These are phyloP conservation scores for Alnus glutinosa DNA, from an alignment of 306 rosid species.

Conservation along the genomic window DNA sequence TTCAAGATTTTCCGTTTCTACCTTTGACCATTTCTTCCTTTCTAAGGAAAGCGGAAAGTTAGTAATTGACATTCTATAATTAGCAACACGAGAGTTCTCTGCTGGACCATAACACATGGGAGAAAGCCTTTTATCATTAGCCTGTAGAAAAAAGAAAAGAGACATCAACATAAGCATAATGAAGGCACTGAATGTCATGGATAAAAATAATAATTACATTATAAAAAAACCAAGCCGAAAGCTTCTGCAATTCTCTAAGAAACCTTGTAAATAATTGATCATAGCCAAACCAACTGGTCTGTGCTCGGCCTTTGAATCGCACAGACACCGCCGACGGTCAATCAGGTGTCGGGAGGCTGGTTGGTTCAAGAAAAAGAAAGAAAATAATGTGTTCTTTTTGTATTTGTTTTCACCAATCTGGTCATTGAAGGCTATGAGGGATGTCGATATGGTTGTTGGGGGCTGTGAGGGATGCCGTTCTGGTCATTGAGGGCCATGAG, in stretches of 20 bases:
- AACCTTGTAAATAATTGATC: background rate
- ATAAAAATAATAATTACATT: slow-evolving; percentile 1
- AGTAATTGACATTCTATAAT: slow-evolving; percentile 62
- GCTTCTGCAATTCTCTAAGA: background rate
- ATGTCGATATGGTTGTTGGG: no score
- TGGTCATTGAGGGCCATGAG: no score
- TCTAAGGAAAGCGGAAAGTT: slow-evolving; percentile 60
- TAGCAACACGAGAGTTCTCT: slow-evolving; percentile 69
- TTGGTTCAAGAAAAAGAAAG: no score
- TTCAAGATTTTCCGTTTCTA: slow-evolving; percentile 60
- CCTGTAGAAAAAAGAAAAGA: slow-evolving; percentile 34
- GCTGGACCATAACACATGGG: slow-evolving; percentile 69
- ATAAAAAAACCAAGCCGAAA: slow-evolving; percentile 10
- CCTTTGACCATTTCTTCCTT: slow-evolving; percentile 70
- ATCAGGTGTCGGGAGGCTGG: no score
- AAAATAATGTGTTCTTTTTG: no score
- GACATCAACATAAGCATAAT: slow-evolving; percentile 17
- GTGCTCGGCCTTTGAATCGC: no score
- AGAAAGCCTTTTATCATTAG: slow-evolving; percentile 45
- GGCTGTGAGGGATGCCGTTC: no score
- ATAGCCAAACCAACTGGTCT: background rate
- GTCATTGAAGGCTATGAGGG: no score
- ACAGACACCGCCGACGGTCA: no score
- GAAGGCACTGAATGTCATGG: slow-evolving; percentile 16
- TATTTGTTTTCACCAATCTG: no score